Evolutionary conservation across 306 rosid species (phyloP).

Genomic region (Mimosa pudica): DNA sequence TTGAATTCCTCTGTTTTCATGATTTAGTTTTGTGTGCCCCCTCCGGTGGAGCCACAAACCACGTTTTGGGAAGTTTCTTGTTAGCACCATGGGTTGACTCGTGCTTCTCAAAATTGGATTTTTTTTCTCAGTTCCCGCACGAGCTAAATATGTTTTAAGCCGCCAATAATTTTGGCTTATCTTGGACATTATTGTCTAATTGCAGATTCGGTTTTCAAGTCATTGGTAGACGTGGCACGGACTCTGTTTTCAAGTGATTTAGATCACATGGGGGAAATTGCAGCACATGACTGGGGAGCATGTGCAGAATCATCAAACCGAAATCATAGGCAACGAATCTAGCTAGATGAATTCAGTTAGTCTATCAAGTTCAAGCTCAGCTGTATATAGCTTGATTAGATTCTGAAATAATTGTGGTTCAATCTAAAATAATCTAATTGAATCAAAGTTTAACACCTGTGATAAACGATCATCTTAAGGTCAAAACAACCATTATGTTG

Average conservation of each 20-base stretch:
- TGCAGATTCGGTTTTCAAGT: background rate
- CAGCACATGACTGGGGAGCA: background rate
- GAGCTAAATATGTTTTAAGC: background rate
- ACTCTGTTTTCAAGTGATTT: background rate
- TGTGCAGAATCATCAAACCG: background rate
- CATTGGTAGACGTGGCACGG: background rate
- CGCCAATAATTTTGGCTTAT: background rate
- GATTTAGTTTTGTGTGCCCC: background rate
- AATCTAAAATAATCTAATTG: too few species aligned
- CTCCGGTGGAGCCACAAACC: background rate
- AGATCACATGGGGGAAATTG: background rate
- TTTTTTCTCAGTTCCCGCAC: background rate
- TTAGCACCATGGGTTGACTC: background rate
- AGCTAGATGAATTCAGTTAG: too few species aligned
- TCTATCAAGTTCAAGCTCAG: too few species aligned
- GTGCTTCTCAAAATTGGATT: background rate
- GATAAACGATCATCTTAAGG: too few species aligned
- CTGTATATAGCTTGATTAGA: too few species aligned
- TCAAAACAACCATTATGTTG: too few species aligned
- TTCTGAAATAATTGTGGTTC: too few species aligned
- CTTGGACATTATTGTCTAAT: background rate
- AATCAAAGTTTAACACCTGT: too few species aligned
- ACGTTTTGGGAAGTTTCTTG: background rate
- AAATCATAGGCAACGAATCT: background rate
- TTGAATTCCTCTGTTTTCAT: background rate